Conservation (phyloP, 2,329 filamentous ascomycete genomes). For the Allantophomopsis lycopodina region DNA sequence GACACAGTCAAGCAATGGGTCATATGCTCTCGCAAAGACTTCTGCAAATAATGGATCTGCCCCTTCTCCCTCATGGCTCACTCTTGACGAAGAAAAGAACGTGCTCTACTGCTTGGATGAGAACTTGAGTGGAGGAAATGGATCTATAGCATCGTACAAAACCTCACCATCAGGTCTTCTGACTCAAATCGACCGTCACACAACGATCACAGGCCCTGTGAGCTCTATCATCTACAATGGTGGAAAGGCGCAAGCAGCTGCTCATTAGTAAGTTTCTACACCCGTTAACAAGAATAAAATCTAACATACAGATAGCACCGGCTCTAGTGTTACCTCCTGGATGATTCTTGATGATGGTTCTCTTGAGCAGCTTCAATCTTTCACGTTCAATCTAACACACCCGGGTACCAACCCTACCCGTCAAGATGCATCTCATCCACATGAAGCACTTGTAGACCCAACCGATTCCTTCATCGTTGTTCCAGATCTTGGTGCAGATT, state of each 20-base stretch:
- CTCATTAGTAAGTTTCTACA: conserved; percentile 20
- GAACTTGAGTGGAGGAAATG: conserved; percentile 5
- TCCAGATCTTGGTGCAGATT: conserved; percentile 38
- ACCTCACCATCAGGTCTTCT: conserved; percentile 24
- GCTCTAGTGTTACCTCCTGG: conserved; percentile 10
- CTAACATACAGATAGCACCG: conserved; percentile 4
- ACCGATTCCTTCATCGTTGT: conserved; percentile 32
- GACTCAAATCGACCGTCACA: conserved; percentile 21
- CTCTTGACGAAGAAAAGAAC: conserved; percentile 9
- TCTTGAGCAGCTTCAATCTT: conserved; percentile 18
- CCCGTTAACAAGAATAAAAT: conserved; percentile 21
- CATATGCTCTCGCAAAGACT: conserved; percentile 8
- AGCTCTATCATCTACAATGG: conserved; percentile 28
- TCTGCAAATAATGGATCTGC: conserved; percentile 9
- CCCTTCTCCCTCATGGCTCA: conserved; percentile 13
- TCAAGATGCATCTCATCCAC: conserved; percentile 33
- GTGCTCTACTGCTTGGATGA: conserved; percentile 16
- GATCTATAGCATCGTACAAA: conserved; percentile 10
- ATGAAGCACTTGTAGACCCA: conserved; percentile 37
- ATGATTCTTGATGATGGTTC: conserved; percentile 22
- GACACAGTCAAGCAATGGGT: conserved; percentile 6
- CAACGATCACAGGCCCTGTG: conserved; percentile 21
- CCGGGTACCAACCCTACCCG: conserved; percentile 22
- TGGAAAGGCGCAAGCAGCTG: conserved; percentile 18
- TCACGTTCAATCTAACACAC: conserved; percentile 23